phyloP scores from a whole-genome alignment of 2,329 filamentous ascomycete genomes.

The Apiospora koreana region DNA sequence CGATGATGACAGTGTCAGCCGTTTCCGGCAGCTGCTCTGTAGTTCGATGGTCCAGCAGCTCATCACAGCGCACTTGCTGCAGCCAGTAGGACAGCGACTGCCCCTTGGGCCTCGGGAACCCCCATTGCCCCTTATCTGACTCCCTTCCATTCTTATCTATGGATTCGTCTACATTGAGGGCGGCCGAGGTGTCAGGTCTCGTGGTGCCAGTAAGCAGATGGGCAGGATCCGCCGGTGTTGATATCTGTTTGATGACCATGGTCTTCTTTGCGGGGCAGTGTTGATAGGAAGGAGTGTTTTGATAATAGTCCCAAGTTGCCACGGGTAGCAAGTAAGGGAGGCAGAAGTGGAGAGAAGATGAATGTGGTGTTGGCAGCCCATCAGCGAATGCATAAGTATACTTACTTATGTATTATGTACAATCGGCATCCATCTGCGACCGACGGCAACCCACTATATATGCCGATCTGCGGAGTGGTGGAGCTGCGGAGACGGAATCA shows the following conservation, averaged over 20 bases:
- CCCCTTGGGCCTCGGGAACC: conserved; percentile 7
- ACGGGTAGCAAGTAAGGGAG: neutral
- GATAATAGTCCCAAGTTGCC: neutral
- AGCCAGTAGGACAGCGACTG: conserved; percentile 16
- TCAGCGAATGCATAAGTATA: neutral
- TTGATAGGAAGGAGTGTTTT: neutral
- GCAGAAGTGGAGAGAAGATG: neutral
- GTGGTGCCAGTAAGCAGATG: neutral
- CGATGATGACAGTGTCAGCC: conserved; percentile 13
- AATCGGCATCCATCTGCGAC: neutral
- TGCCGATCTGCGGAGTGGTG: conserved; percentile 7
- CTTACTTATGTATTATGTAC: neutral
- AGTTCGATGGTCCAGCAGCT: conserved; percentile 13
- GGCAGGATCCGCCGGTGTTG: neutral
- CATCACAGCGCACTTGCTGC: conserved; percentile 12
- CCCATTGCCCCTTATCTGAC: neutral
- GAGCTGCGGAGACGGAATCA: neutral
- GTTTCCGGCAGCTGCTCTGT: neutral
- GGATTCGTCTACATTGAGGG: neutral
- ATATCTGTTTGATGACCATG: neutral
- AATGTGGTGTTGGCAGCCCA: neutral
- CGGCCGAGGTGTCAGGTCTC: neutral
- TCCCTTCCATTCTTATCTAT: neutral
- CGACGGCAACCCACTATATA: neutral
- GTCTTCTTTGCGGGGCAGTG: neutral